Conservation (phyloP, 116 monocot species). For the Zostera marina region DNA sequence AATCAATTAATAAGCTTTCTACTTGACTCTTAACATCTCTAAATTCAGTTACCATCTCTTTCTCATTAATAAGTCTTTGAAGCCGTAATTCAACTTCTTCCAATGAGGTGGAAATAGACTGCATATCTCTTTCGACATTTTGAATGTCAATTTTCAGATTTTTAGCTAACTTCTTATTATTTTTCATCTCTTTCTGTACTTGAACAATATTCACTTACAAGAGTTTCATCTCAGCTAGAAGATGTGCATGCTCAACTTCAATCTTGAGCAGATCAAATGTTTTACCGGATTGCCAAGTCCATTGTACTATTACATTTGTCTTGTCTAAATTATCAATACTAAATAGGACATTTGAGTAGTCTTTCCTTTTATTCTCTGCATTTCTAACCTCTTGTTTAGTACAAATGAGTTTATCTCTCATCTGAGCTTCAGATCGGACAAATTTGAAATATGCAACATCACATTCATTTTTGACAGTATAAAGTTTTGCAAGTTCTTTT, state of each 20-base stretch:
- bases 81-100: slow-evolving; percentile 25
- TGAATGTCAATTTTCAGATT: slow-evolving; percentile 22
- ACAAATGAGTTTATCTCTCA: slow-evolving; percentile 25
- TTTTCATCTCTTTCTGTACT: slow-evolving; percentile 26
- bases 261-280: slow-evolving; percentile 69
- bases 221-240: slow-evolving; percentile 39
- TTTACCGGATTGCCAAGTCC: slow-evolving; percentile 28
- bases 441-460: slow-evolving; percentile 20
- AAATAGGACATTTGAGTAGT: slow-evolving; percentile 53
- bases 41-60: slow-evolving; percentile 21
- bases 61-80: slow-evolving; percentile 24
- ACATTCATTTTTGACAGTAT: slow-evolving; percentile 19
- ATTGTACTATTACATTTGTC: slow-evolving; percentile 3
- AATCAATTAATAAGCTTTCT: slow-evolving; percentile 37
- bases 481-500: slow-evolving; percentile 33
- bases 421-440: slow-evolving; percentile 25
- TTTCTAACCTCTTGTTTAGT: slow-evolving; percentile 32
- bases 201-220: slow-evolving; percentile 23
- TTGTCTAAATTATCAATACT: slow-evolving; percentile 45
- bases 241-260: slow-evolving; percentile 51
- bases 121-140: slow-evolving; percentile 23
- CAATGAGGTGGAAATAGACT: slow-evolving; percentile 7
- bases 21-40: slow-evolving; percentile 17
- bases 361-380: slow-evolving; percentile 38
- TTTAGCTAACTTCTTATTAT: slow-evolving; percentile 20